Conservation (phyloP, 495 filamentous ascomycete species). For the Pyrenula aspistea region DNA sequence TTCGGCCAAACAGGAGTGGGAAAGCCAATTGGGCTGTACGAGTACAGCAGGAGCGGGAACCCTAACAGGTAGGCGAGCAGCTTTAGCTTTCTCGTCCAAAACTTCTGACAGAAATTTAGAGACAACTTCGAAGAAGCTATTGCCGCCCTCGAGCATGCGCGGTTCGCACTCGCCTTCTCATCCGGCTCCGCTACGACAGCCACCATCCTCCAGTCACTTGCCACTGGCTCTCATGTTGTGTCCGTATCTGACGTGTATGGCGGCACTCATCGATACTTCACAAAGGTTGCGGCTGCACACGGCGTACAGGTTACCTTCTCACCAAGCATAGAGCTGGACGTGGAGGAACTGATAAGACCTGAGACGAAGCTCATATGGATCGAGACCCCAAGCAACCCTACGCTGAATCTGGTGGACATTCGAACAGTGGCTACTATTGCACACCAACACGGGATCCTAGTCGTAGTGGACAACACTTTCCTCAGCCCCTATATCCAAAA, state of each 20-base stretch:
- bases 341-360: slow-evolving; percentile 69
- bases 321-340: slow-evolving; percentile 75
- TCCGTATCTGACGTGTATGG: slow-evolving; percentile 97
- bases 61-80: slow-evolving; percentile 64
- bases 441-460: slow-evolving; percentile 77
- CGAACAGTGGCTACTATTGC: slow-evolving; percentile 67
- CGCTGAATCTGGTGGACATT: slow-evolving; percentile 84
- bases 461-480: slow-evolving; percentile 99
- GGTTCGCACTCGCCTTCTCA: slow-evolving; percentile 86
- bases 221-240: slow-evolving; percentile 84
- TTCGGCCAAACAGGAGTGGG: slow-evolving; percentile 80
- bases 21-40: slow-evolving; percentile 71
- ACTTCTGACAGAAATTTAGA: slow-evolving; percentile 20
- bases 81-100: no score
- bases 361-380: slow-evolving; percentile 97
- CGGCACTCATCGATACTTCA: slow-evolving; percentile 97
- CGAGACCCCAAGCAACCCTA: slow-evolving; percentile 90
- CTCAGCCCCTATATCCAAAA: slow-evolving; percentile 93
- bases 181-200: slow-evolving; percentile 93
- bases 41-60: slow-evolving; percentile 86
- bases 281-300: slow-evolving; percentile 89
- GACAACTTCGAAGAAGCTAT: slow-evolving; percentile 87
- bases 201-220: slow-evolving; percentile 82
- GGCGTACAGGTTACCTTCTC: slow-evolving; percentile 92
- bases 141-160: slow-evolving; percentile 83